Base-by-base conservation (phyloP, 176 grass and related monocot genomes). In the Echinochloa phyllopogon region DNA sequence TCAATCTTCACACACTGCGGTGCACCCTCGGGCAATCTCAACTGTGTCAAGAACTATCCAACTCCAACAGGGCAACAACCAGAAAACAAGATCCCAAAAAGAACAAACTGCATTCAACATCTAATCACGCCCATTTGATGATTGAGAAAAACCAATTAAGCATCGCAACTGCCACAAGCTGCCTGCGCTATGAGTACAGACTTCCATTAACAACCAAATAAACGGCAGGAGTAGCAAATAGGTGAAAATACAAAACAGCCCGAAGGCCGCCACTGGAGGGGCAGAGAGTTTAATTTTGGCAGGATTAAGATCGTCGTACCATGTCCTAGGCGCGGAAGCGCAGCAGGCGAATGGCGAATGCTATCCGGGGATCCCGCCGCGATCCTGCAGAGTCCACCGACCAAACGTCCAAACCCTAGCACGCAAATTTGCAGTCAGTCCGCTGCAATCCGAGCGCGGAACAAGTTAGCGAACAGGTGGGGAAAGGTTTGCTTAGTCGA, bases 371-470 rank as follows among this genome's bases (percentile, higher is more conserved):
- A 14, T 50, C 13, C 24, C 21, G 11, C 20, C 3, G 7, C 20
- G 55, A 5, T 38, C 43, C 16, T 6, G 68, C 82, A 27, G 24
- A 16, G 24, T 73, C 14, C 44, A 33, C 24, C 69, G 59, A 66
- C n/a, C 77, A 66, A 87, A 74, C 69, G 59, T 56, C n/a, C 77
- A 66, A 87, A 74, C 77, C 85, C 69, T 87, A 87, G 40, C 6
- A 27, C 38, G 21, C 75, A n/a, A 56, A 39, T 39, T 40, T 15
- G 18, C 73, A 39, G 52, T 21, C 73, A 56, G 10, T 14, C 18
- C 51, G 7, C 10, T 41, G 9, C 18, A 37, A 56, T 75, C 9
- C 50, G 6, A 75, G 52, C 20, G 33, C 45, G 23, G 6, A 5
- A 40, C 9, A 55, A 37, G 9, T 39, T 61, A 41, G 8, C 44